These are phyloP conservation scores for Mediolabrus comicus DNA, from an alignment of 108 stramenopile genomes.

Conservation along the genomic window DNA sequence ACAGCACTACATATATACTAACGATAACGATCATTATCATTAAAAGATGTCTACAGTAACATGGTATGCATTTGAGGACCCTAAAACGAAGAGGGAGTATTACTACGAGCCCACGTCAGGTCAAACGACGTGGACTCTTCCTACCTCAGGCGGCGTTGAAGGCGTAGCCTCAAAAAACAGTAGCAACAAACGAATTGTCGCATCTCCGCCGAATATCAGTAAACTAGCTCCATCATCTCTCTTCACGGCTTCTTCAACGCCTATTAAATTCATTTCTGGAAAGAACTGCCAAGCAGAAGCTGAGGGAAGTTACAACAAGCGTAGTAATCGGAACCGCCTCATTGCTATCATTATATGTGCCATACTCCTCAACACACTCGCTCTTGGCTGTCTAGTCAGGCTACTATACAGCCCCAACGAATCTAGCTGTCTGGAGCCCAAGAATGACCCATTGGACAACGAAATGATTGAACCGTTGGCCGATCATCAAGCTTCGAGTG, in stretches of 20 bases:
- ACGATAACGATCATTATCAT: too few species aligned
- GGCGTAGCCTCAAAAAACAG: too few species aligned
- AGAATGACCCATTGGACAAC: too few species aligned
- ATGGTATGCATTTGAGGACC: conserved; percentile 29
- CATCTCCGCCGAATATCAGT: not conserved
- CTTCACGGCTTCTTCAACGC: not conserved
- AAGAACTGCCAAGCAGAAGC: not conserved
- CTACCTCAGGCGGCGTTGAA: conserved; percentile 1
- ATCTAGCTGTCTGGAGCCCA: too few species aligned
- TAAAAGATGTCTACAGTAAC: not conserved
- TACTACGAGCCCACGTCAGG: conserved; percentile 19
- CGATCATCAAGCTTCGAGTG: too few species aligned
- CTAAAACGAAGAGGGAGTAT: conserved; percentile 31
- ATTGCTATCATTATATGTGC: conserved; percentile 7
- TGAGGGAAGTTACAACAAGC: not conserved
- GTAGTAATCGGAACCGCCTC: not conserved
- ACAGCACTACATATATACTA: too few species aligned
- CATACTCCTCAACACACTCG: conserved; percentile 17
- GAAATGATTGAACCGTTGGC: too few species aligned
- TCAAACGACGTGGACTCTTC: conserved; percentile 24
- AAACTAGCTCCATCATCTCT: not conserved
- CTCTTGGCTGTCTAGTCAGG: conserved; percentile 29
- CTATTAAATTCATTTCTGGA: not conserved
- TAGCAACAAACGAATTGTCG: not conserved
- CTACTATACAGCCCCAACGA: not conserved